phyloP scores from a whole-genome alignment of 805 yeast genomes.

The Huiozyma naganishii region DNA sequence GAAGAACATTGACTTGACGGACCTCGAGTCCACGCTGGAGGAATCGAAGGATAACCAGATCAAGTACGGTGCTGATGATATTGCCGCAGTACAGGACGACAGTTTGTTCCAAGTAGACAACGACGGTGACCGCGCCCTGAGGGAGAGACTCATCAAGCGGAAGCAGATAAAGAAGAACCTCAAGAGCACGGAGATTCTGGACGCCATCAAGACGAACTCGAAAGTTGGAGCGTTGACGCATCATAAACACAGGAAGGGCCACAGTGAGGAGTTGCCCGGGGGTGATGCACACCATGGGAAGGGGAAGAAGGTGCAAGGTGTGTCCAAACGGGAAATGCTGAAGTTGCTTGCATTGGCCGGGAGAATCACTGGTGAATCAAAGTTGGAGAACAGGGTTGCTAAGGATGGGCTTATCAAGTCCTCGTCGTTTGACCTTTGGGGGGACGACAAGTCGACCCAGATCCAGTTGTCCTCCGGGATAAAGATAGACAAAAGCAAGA shows the following conservation, averaged over 20 bases:
- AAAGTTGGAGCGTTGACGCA: constrained; percentile 57
- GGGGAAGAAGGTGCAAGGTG: constrained; percentile 43
- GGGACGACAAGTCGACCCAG: constrained; percentile 16
- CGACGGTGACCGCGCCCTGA: constrained; percentile 42
- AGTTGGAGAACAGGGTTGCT: constrained; percentile 37
- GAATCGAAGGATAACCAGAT: constrained; percentile 49
- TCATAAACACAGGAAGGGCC: constrained; percentile 20
- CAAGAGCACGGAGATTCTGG: constrained; percentile 61
- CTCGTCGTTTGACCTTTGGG: constrained; percentile 65
- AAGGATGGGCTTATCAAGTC: constrained; percentile 52
- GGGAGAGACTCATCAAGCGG: constrained; percentile 31
- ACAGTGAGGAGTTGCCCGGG: constrained; percentile 15
- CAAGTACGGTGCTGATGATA: constrained; percentile 25
- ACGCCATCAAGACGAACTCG: constrained; percentile 43
- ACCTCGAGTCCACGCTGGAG: constrained; percentile 62
- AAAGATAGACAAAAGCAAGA: constrained; percentile 13
- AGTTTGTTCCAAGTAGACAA: constrained; percentile 46
- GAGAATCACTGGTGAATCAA: constrained; percentile 44
- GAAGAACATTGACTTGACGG: constrained; percentile 81
- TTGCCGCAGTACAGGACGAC: constrained; percentile 17
- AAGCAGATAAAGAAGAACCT: constrained; percentile 34
- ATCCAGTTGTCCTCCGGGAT: constrained; percentile 23
- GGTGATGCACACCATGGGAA: constrained; percentile 25
- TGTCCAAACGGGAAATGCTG: constrained; percentile 50
- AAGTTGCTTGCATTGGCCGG: constrained; percentile 72